A percentile compares a stretch with the other conserved stretches of the same genome.
Evolutionary conservation across 2,329 filamentous ascomycete species (phyloP).

Genomic region (Geosmithia morbida): DNA sequence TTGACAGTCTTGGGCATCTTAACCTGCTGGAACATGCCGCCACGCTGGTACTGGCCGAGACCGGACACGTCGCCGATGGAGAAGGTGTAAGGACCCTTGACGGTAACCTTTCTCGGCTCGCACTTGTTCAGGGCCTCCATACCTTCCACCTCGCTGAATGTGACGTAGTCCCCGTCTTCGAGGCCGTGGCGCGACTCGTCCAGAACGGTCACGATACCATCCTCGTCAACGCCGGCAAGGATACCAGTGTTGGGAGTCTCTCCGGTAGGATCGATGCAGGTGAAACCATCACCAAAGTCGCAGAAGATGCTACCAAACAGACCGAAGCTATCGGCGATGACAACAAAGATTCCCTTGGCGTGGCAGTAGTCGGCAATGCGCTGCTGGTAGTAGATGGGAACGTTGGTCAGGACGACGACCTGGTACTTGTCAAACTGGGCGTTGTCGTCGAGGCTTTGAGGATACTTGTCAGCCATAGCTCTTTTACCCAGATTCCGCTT

Average conservation of each 20-base stretch:
- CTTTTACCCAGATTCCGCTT: not conserved
- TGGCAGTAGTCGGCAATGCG: conserved; percentile 88
- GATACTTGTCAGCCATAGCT: conserved; percentile 3
- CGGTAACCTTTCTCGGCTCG: conserved; percentile 78
- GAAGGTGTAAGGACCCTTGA: conserved; percentile 95
- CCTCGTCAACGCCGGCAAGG: conserved; percentile 75
- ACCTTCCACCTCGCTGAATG: conserved; percentile 83
- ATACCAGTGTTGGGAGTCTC: conserved; percentile 82
- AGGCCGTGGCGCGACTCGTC: conserved; percentile 92
- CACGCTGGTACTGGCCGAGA: conserved; percentile 74
- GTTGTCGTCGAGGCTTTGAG: conserved; percentile 54
- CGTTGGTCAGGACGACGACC: conserved; percentile 79
- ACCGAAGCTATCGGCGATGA: conserved; percentile 79
- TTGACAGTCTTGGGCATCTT: conserved; percentile 95
- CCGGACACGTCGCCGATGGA: conserved; percentile 87
- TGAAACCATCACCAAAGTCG: conserved; percentile 92
- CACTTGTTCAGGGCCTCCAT: conserved; percentile 78
- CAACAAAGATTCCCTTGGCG: conserved; percentile 79
- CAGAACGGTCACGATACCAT: conserved; percentile 80
- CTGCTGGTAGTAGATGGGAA: conserved; percentile 66
- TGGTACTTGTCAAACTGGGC: conserved; percentile 82
- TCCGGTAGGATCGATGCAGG: conserved; percentile 76
- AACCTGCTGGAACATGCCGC: conserved; percentile 86
- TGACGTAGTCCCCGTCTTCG: conserved; percentile 93
- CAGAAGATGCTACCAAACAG: conserved; percentile 94